phyloP scores from a whole-genome alignment of 2,329 filamentous ascomycete genomes.

The Capronia epimyces region DNA sequence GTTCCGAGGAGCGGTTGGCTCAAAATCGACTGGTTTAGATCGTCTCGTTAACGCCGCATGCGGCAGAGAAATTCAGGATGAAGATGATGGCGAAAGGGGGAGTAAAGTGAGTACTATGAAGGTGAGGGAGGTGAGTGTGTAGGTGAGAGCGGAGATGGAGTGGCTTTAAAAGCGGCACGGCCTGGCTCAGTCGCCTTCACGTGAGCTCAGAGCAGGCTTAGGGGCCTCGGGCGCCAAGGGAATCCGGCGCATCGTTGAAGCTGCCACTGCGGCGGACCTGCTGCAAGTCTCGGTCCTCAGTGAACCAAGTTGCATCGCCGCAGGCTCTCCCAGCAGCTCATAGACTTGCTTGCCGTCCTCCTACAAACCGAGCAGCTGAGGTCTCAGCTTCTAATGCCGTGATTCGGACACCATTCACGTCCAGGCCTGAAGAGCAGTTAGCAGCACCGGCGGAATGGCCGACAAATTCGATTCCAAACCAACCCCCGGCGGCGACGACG shows the following conservation, averaged over 20 bases:
- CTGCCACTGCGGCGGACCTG: background rate
- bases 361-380: background rate
- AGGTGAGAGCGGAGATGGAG: no score
- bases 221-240: background rate
- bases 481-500: slow-evolving; percentile 37
- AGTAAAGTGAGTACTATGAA: no score
- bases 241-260: background rate
- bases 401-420: background rate
- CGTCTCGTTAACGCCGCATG: no score
- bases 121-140: no score
- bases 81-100: no score
- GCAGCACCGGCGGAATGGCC: slow-evolving; percentile 31
- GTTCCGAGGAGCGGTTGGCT: no score
- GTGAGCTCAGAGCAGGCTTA: no score
- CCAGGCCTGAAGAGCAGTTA: slow-evolving; percentile 3
- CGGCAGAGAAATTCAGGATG: no score
- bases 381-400: slow-evolving; percentile 18
- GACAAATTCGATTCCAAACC: slow-evolving; percentile 15
- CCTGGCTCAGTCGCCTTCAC: no score
- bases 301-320: background rate
- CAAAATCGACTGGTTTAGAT: no score
- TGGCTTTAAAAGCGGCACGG: no score
- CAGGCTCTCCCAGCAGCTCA: background rate
- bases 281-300: no score
- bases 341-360: background rate